Evolutionary conservation across 75 land plant species (phyloP).

Genomic region (Chamaecyparis obtusa): DNA sequence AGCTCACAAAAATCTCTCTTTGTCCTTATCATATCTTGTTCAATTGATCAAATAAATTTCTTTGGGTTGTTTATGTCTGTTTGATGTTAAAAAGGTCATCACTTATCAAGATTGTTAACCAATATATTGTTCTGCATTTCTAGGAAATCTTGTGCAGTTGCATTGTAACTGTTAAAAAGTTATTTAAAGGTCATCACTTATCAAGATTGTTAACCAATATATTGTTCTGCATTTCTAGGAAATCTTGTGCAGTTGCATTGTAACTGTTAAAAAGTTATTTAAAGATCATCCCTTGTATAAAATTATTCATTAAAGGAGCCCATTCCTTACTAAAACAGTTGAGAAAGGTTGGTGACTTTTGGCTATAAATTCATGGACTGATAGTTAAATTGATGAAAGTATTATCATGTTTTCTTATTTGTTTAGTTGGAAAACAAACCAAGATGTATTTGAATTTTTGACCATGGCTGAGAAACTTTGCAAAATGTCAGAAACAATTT

Average conservation of each 20-base stretch:
- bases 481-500: neutral
- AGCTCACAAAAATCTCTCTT: neutral
- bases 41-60: neutral
- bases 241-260: no score
- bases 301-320: neutral
- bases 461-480: neutral
- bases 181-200: no score
- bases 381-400: neutral
- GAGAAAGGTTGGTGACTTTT: neutral
- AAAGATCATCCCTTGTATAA: no score
- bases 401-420: neutral
- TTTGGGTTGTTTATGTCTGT: neutral
- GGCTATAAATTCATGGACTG: neutral
- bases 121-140: no score
- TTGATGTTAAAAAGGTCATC: neutral
- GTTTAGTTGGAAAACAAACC: neutral
- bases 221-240: neutral
- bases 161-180: no score
- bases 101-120: neutral
- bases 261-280: no score
- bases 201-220: neutral
- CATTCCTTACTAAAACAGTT: neutral
- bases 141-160: no score
- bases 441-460: neutral
- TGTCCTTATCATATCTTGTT: neutral